Conservation (phyloP, 345 rosid species). For the Citrus cavaleriei region DNA sequence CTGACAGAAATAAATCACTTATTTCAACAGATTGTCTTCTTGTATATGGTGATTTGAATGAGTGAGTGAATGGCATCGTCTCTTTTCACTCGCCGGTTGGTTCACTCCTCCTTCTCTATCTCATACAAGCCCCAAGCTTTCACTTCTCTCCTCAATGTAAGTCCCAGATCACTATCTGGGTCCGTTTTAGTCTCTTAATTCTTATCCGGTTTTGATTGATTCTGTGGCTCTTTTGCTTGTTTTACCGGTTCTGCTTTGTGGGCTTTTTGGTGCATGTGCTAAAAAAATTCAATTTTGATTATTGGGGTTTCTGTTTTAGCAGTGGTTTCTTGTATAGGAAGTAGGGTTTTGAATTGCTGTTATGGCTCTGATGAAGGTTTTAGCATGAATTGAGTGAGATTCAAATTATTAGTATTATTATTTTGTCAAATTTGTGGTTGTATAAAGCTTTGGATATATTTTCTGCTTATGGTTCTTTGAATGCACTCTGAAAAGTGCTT, state of each 20-base stretch:
- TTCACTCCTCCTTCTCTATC: conserved; percentile 28
- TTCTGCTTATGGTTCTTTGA: not conserved
- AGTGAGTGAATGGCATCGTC: conserved; percentile 45
- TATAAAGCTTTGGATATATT: not conserved
- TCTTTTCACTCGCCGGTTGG: conserved; percentile 45
- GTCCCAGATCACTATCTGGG: conserved; percentile 13
- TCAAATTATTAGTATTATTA: not conserved
- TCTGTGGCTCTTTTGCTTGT: conserved; percentile 6
- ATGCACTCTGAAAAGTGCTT: not conserved
- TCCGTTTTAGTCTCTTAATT: conserved; percentile 8
- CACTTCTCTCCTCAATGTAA: conserved; percentile 44
- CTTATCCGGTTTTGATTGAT: not conserved
- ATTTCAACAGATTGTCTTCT: not conserved
- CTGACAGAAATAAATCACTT: not conserved
- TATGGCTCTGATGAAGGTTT: not conserved
- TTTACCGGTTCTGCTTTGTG: conserved; percentile 11
- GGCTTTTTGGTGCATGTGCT: not conserved
- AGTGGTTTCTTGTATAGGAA: not conserved
- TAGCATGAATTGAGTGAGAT: not conserved
- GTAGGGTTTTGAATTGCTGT: not conserved
- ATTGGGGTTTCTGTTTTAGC: not conserved
- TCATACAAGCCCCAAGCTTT: conserved; percentile 25
- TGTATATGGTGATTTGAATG: conserved; percentile 23
- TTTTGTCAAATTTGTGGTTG: not conserved
- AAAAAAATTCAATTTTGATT: conserved; percentile 3